Percentiles rank a stretch among this genome's conserved stretches.
Conservation (phyloP, 306 rosid species). For the Trifolium fragiferum region DNA sequence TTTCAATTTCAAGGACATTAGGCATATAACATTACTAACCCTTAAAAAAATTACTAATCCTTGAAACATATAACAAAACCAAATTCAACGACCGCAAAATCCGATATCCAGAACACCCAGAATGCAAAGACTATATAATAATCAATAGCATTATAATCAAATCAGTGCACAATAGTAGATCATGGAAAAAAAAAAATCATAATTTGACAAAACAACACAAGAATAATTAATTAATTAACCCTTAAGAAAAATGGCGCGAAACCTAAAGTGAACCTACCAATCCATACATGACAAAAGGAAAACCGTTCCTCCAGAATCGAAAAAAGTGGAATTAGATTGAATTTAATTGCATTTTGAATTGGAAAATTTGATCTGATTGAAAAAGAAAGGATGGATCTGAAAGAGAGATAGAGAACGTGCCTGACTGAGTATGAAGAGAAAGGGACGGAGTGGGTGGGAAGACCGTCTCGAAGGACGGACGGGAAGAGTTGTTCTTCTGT, state of each 20-base stretch:
- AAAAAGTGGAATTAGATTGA: background rate
- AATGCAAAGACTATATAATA: background rate
- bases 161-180: background rate
- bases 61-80: background rate
- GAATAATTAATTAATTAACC: too few species aligned
- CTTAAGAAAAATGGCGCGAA: slow-evolving; percentile 4
- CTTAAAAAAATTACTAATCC: too few species aligned
- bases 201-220: background rate
- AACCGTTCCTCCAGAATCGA: background rate
- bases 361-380: background rate
- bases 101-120: background rate
- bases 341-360: background rate
- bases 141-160: slow-evolving; percentile 14
- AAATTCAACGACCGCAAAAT: too few species aligned
- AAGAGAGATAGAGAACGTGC: slow-evolving; percentile 39
- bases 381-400: background rate
- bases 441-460: slow-evolving; percentile 55
- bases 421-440: slow-evolving; percentile 50
- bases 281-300: background rate
- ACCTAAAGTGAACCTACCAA: slow-evolving; percentile 13
- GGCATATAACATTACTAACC: background rate
- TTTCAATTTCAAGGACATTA: background rate
- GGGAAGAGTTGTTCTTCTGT: slow-evolving; percentile 46
- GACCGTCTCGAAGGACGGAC: slow-evolving; percentile 94
- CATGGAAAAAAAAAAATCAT: background rate